phyloP scores from a whole-genome alignment of 768 basidiomycete species.

The Boletales sp. region DNA sequence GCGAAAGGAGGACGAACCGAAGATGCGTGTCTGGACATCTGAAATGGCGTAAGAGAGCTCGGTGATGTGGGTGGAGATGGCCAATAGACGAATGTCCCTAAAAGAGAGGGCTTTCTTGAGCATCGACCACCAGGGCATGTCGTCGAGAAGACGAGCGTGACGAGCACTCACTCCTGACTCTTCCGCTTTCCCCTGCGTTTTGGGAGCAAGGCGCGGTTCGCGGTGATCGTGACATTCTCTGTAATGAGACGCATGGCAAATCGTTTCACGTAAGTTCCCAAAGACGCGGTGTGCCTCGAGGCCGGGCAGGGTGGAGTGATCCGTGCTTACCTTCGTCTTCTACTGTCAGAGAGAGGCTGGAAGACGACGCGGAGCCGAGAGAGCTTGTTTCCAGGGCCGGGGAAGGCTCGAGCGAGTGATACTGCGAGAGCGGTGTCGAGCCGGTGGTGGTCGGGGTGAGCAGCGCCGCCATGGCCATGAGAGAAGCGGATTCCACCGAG shows the following conservation, averaged over 20 bases:
- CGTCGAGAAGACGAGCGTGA: constrained; percentile 10
- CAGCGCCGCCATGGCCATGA: constrained; percentile 20
- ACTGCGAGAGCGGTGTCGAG: constrained; percentile 31
- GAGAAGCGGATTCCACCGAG: constrained; percentile 53
- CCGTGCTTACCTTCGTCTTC: constrained; percentile 61
- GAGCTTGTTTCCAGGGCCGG: constrained; percentile 17
- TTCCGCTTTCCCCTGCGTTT: constrained; percentile 50
- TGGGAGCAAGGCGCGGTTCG: constrained; percentile 40
- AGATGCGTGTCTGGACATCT: constrained; percentile 88
- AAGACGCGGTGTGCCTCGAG: constrained; percentile 22
- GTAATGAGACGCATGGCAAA: constrained; percentile 23
- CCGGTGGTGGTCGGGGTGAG: constrained; percentile 22
- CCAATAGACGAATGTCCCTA: constrained; percentile 74
- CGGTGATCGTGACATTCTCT: constrained; percentile 77
- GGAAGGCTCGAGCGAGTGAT: constrained; percentile 32
- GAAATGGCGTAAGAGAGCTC: constrained; percentile 84
- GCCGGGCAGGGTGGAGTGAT: constrained; percentile 15
- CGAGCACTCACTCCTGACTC: constrained; percentile 61
- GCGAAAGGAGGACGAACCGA: constrained; percentile 47
- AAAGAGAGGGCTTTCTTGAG: constrained; percentile 23
- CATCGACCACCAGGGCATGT: constrained; percentile 26
- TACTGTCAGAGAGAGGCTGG: constrained; percentile 49
- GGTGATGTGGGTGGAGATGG: constrained; percentile 81
- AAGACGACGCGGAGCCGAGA: constrained; percentile 37
- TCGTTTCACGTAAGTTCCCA: constrained; percentile 33